Conservation (phyloP, 179 eudicot species). For the Gypsophila paniculata region DNA sequence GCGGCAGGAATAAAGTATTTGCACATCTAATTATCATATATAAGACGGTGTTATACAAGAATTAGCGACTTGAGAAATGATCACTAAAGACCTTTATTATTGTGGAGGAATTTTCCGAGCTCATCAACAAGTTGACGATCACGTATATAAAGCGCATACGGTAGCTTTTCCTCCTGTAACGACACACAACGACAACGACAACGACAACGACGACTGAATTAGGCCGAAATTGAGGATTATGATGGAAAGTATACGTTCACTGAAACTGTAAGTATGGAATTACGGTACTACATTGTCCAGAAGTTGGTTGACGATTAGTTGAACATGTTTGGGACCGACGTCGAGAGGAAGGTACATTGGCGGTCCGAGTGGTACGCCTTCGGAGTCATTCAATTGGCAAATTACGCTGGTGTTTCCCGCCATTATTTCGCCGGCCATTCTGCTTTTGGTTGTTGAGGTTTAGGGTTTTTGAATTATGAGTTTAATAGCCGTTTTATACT, state of each 20-base stretch:
- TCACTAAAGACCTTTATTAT: slow-evolving; percentile 52
- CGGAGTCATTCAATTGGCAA: slow-evolving; percentile 77
- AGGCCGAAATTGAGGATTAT: too few relatives aligned
- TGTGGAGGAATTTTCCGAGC: slow-evolving; percentile 67
- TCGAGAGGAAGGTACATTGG: slow-evolving; percentile 67
- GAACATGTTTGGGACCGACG: slow-evolving; percentile 79
- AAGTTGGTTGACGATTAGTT: slow-evolving; percentile 63
- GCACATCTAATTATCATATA: too few relatives aligned
- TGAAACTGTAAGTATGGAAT: not conserved
- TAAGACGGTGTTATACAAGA: too few relatives aligned
- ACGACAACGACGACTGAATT: too few relatives aligned
- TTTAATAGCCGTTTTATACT: too few relatives aligned
- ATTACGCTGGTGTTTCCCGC: slow-evolving; percentile 47
- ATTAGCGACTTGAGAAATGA: not conserved
- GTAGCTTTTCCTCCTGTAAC: slow-evolving; percentile 79
- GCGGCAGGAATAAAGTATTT: too few relatives aligned
- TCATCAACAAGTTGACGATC: slow-evolving; percentile 73
- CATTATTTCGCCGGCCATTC: not conserved
- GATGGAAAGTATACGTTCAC: too few relatives aligned
- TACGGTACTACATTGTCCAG: slow-evolving; percentile 49
- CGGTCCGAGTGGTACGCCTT: slow-evolving; percentile 55
- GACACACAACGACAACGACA: not conserved
- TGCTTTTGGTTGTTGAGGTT: too few relatives aligned
- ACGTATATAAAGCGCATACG: slow-evolving; percentile 85
- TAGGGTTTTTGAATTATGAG: too few relatives aligned